Base-by-base conservation (phyloP, 164 flowering plant species). In the Brasenia schreberi region DNA sequence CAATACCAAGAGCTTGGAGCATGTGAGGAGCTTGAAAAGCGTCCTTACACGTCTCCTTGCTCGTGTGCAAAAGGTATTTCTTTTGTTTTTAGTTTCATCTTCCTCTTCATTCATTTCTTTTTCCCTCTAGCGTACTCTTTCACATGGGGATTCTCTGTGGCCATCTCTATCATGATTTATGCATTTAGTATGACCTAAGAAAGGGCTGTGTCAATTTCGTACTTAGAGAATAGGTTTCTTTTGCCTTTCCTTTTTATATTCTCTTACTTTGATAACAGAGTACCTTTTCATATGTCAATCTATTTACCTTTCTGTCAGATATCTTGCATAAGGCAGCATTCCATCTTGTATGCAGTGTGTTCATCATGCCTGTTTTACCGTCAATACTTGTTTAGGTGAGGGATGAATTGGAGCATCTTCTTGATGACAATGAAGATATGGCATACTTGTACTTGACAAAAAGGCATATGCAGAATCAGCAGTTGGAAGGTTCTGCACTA, bases 381-480 rank as follows among this genome's bases (percentile, higher is more conserved):
- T 33, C 39, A 33, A 33, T 33, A 9, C 16, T 49, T 49, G 10
- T 49, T 49, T 74, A 95, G 97, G 99, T 95, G 66, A 82, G 97
- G 73, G 99, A 95, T 83, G 99, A 92, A 75, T 79, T 92, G 69
- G 97, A 92, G 68, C 99, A 95, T 76, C 87, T 92, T 73, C 68
- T 88, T 64, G 98, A 95, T 78, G 99, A 92, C 74, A 83, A 88
- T 74, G 97, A 95, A 74, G 97, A 92, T 71, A 95, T 95, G 97
- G 88, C 90, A 53, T 83, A 95, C 4, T 70, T 95, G 58, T 95
- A 92, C 78, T 79, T 95, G 64, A 90, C 97, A 43, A 87, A 97
- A 71, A 91, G 82, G 77, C 79, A 84, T 87, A 78, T 87, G 60
- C 97, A 90, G 74, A 81, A 73, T 73, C 95, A 92, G 74, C 92